Percentiles rank a stretch among this genome's conserved stretches.
Evolutionary conservation across 169 alveolate species (phyloP).

Genomic region (Cryptosporidium baileyi): DNA sequence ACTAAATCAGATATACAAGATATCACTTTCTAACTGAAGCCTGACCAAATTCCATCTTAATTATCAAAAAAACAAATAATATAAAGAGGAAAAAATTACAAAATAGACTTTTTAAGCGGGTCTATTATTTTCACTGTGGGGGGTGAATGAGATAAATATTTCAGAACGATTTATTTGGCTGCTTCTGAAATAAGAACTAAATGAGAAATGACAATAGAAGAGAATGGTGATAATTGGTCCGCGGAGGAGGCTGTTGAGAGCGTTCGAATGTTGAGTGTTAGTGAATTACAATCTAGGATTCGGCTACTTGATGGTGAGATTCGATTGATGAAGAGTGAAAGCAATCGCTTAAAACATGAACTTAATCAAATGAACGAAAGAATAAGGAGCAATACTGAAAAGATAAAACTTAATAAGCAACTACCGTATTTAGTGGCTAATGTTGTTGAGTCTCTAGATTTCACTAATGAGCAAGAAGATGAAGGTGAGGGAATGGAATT

Average conservation of each 20-base stretch:
- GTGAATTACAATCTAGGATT: slow-evolving; percentile 38
- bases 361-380: slow-evolving; percentile 84
- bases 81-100: neutral
- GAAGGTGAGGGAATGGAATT: slow-evolving; percentile 76
- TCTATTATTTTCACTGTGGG: neutral
- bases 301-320: slow-evolving; percentile 77
- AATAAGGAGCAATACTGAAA: slow-evolving; percentile 91
- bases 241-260: slow-evolving; percentile 67
- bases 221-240: slow-evolving; percentile 48
- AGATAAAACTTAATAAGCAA: slow-evolving; percentile 93
- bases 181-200: neutral
- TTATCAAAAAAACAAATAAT: neutral
- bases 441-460: slow-evolving; percentile 90
- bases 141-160: neutral
- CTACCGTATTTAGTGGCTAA: slow-evolving; percentile 99
- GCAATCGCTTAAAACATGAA: slow-evolving; percentile 87
- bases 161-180: neutral
- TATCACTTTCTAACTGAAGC: too few species aligned
- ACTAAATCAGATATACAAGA: too few species aligned
- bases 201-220: slow-evolving; percentile 23
- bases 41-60: neutral
- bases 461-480: slow-evolving; percentile 76
- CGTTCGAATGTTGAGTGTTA: slow-evolving; percentile 22
- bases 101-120: slow-evolving; percentile 18
- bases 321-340: slow-evolving; percentile 86